A percentile compares a stretch with the other conserved stretches of the same genome.
Conservation (phyloP, 768 basidiomycete genomes). For the Boletellus ananas region DNA sequence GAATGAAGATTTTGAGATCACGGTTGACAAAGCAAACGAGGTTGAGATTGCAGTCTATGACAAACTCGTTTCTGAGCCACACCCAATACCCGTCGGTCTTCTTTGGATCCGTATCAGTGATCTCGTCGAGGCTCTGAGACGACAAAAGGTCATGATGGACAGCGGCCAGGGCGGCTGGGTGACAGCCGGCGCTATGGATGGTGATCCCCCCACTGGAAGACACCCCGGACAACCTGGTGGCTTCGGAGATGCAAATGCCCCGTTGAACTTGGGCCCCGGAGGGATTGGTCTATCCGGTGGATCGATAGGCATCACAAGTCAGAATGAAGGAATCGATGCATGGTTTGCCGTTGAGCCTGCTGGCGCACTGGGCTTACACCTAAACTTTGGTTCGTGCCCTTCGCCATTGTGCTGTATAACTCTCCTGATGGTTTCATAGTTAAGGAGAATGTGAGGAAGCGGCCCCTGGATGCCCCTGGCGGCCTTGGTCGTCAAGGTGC, state of each 20-base stretch:
- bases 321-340: constrained; percentile 81
- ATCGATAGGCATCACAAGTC: constrained; percentile 18
- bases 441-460: constrained; percentile 96
- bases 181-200: constrained; percentile 86
- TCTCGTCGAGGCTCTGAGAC: constrained; percentile 85
- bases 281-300: constrained; percentile 28
- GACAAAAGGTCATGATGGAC: constrained; percentile 89
- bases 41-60: constrained; percentile 96
- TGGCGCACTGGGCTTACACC: constrained; percentile 81
- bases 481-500: constrained; percentile 98
- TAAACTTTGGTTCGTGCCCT: constrained; percentile 82
- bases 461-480: constrained; percentile 86
- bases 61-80: constrained; percentile 74
- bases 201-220: constrained; percentile 46
- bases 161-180: constrained; percentile 92
- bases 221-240: constrained; percentile 49
- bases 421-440: constrained; percentile 46
- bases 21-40: constrained; percentile 97
- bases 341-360: constrained; percentile 98
- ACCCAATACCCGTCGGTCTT: constrained; percentile 88
- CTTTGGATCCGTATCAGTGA: constrained; percentile 94
- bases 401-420: neutral
- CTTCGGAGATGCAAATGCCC: constrained; percentile 43
- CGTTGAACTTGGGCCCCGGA: constrained; percentile 36
- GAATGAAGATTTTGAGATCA: constrained; percentile 97